phyloP scores from a whole-genome alignment of 345 rosid species.

The Arabis hirsuta region DNA sequence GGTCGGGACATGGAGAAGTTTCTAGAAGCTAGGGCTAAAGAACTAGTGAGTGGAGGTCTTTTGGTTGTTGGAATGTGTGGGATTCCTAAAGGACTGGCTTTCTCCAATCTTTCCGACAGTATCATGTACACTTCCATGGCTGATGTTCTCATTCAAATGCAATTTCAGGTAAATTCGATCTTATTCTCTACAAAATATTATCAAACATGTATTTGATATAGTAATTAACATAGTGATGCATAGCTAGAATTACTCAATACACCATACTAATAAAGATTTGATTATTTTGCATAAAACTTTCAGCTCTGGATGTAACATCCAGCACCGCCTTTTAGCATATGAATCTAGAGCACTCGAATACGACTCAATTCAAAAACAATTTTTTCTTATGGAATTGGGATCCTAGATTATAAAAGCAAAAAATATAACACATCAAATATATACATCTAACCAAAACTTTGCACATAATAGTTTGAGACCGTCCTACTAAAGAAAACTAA shows the following conservation, averaged over 20 bases:
- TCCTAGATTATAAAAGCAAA: too few relatives aligned
- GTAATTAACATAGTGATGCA: neutral
- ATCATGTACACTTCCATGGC: constrained; percentile 57
- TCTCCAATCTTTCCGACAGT: constrained; percentile 47
- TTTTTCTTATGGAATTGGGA: too few relatives aligned
- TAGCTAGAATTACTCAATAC: neutral
- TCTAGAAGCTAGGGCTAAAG: constrained; percentile 48
- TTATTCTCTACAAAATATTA: neutral
- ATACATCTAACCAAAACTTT: too few relatives aligned
- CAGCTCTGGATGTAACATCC: neutral
- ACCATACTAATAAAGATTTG: neutral
- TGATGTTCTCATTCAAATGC: constrained; percentile 54
- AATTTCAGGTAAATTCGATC: constrained; percentile 30
- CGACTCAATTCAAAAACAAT: too few relatives aligned
- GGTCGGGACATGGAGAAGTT: constrained; percentile 49
- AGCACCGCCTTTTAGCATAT: neutral
- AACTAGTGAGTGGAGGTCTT: constrained; percentile 51
- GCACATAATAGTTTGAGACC: too few relatives aligned
- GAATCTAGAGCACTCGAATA: too few relatives aligned
- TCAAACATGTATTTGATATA: constrained; percentile 1
- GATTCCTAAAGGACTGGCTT: constrained; percentile 39
- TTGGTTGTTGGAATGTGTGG: constrained; percentile 47
- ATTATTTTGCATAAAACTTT: neutral
- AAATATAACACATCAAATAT: too few relatives aligned
- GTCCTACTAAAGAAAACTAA: too few relatives aligned